A percentile compares a stretch with the other conserved stretches of the same genome.
Evolutionary conservation across 306 rosid genomes (phyloP).

Genomic region (Pyrus communis): DNA sequence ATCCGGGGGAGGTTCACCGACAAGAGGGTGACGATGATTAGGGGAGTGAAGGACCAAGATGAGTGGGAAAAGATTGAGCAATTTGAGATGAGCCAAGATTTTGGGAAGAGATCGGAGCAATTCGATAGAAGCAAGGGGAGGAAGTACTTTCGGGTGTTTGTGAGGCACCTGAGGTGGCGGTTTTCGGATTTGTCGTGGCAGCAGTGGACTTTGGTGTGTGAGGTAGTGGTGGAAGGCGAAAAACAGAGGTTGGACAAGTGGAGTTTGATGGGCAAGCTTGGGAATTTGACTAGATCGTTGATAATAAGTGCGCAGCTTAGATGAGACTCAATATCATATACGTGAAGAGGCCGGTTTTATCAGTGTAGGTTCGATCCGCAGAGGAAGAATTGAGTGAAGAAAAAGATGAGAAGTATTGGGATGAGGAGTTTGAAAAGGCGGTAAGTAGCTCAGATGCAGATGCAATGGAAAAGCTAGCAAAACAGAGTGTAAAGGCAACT

Average conservation of each 20-base stretch:
- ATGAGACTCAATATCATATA: slow-evolving; percentile 86
- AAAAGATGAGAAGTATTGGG: slow-evolving; percentile 43
- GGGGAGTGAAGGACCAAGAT: slow-evolving; percentile 68
- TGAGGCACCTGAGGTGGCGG: slow-evolving; percentile 80
- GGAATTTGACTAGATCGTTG: slow-evolving; percentile 58
- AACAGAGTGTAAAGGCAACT: slow-evolving; percentile 13
- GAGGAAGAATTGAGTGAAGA: slow-evolving; percentile 23
- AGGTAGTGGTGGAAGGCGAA: slow-evolving; percentile 74
- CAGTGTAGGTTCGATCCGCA: slow-evolving; percentile 92
- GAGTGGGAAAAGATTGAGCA: slow-evolving; percentile 92
- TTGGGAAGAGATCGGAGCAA: slow-evolving; percentile 46
- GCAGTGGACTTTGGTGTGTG: slow-evolving; percentile 81
- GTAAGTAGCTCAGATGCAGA: slow-evolving; percentile 43
- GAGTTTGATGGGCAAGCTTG: slow-evolving; percentile 91
- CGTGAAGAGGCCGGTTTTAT: slow-evolving; percentile 78
- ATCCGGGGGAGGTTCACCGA: slow-evolving; percentile 62
- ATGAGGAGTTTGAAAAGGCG: slow-evolving; percentile 47
- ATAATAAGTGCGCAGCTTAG: slow-evolving; percentile 84
- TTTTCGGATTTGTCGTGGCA: slow-evolving; percentile 72
- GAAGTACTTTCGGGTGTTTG: slow-evolving; percentile 70
- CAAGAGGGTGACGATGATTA: slow-evolving; percentile 71
- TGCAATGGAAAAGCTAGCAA: slow-evolving; percentile 47
- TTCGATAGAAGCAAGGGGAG: slow-evolving; percentile 54
- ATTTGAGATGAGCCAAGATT: slow-evolving; percentile 62
- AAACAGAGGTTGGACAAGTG: slow-evolving; percentile 86